These are phyloP conservation scores for Pseudohalonectria lignicola DNA, from an alignment of 2,329 filamentous ascomycete genomes.

Conservation along the genomic window DNA sequence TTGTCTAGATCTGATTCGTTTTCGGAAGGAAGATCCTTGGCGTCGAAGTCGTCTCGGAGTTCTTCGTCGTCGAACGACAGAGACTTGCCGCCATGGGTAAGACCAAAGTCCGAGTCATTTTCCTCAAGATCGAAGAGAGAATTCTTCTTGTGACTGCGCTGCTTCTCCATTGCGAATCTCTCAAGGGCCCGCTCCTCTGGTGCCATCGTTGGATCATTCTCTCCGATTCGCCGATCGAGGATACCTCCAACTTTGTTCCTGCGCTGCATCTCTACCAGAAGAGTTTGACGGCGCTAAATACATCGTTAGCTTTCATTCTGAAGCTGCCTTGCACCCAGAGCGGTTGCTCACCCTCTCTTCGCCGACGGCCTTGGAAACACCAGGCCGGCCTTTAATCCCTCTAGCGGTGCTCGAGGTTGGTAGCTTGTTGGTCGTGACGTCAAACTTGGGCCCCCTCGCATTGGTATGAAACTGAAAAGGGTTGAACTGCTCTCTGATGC, in stretches of 20 bases:
- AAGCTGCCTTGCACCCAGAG: neutral
- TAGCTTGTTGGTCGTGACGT: conserved; percentile 61
- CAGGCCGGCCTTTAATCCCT: conserved; percentile 62
- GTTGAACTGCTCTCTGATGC: conserved; percentile 93
- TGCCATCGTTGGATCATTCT: conserved; percentile 88
- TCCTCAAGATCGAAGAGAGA: conserved; percentile 88
- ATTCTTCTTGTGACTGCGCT: conserved; percentile 63
- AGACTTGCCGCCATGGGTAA: conserved; percentile 78
- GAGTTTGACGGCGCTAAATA: conserved; percentile 59
- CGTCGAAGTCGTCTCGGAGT: conserved; percentile 65
- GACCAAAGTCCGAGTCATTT: conserved; percentile 54
- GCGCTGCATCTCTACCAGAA: conserved; percentile 81
- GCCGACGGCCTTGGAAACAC: conserved; percentile 72
- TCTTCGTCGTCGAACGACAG: conserved; percentile 51
- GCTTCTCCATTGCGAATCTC: conserved; percentile 81
- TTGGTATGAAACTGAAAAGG: conserved; percentile 89
- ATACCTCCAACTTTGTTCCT: conserved; percentile 89
- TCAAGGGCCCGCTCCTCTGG: conserved; percentile 87
- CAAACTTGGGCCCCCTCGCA: conserved; percentile 69
- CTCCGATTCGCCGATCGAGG: conserved; percentile 86
- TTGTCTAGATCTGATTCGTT: conserved; percentile 47
- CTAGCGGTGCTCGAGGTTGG: conserved; percentile 39
- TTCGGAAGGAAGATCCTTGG: conserved; percentile 55
- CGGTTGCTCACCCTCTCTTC: conserved; percentile 62
- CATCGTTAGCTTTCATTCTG: neutral